Percentiles rank a stretch among this genome's conserved stretches.
phyloP scores from a whole-genome alignment of 257 asterid species.

The Apocynum venetum region DNA sequence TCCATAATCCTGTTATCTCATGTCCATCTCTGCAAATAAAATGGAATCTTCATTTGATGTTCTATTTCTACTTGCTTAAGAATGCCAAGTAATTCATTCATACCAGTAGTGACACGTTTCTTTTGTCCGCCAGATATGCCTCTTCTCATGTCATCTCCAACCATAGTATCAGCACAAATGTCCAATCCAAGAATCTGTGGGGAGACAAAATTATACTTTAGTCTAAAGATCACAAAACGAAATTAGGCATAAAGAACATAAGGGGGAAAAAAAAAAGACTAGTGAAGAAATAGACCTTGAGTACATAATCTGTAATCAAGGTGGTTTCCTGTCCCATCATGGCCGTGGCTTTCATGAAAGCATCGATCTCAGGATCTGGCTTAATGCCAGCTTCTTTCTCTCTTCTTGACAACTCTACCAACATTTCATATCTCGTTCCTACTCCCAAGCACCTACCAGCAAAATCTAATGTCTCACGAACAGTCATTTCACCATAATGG shows the following conservation, averaged over 20 bases:
- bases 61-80: neutral
- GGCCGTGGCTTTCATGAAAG: conserved; percentile 80
- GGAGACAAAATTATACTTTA: neutral
- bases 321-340: conserved; percentile 74
- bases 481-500: conserved; percentile 92
- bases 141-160: conserved; percentile 91
- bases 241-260: neutral
- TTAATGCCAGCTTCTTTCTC: conserved; percentile 53
- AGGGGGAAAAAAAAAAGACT: neutral
- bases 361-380: conserved; percentile 71
- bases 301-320: conserved; percentile 74
- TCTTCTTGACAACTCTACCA: conserved; percentile 57
- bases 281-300: conserved; percentile 47
- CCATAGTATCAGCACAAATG: conserved; percentile 82
- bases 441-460: conserved; percentile 91
- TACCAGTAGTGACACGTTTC: conserved; percentile 87
- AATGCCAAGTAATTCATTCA: neutral
- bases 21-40: neutral
- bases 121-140: conserved; percentile 97
- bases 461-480: conserved; percentile 85
- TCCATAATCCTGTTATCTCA: neutral
- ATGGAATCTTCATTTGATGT: neutral
- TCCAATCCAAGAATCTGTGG: conserved; percentile 85
- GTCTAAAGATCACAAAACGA: neutral
- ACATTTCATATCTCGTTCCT: conserved; percentile 75